Conservation (phyloP, 768 basidiomycete genomes). For the Mycena latifolia region DNA sequence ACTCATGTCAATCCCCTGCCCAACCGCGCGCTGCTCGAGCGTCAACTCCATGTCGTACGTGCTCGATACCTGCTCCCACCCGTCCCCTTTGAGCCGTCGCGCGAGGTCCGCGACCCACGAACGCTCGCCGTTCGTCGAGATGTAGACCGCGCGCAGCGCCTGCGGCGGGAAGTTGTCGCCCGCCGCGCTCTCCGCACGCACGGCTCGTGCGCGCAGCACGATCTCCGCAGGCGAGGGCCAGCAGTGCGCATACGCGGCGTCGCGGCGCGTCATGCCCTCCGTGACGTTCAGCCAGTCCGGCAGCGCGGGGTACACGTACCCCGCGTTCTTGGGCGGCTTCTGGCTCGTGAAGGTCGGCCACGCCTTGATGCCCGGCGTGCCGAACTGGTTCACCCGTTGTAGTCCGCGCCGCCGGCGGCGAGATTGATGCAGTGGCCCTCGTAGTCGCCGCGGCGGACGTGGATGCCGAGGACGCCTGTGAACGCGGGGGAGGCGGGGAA, state of each 20-base stretch:
- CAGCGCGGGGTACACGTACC: slow-evolving; percentile 51
- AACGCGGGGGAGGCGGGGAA: slow-evolving; percentile 17
- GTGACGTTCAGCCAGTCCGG: slow-evolving; percentile 41
- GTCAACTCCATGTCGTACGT: slow-evolving; percentile 55
- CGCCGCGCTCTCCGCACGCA: slow-evolving; percentile 35
- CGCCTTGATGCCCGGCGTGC: background rate
- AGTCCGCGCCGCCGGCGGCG: background rate
- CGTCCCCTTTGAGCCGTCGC: slow-evolving; percentile 44
- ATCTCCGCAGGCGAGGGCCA: slow-evolving; percentile 57
- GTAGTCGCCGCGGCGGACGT: too few relatives aligned
- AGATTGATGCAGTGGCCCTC: slow-evolving; percentile 22
- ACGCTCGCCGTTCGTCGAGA: slow-evolving; percentile 59
- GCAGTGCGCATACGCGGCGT: slow-evolving; percentile 58
- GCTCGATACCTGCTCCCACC: slow-evolving; percentile 54
- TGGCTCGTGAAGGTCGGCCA: slow-evolving; percentile 28
- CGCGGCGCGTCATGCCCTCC: slow-evolving; percentile 43
- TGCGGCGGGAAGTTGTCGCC: slow-evolving; percentile 6
- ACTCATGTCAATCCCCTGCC: slow-evolving; percentile 63
- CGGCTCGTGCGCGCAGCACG: slow-evolving; percentile 49
- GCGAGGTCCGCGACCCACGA: slow-evolving; percentile 56
- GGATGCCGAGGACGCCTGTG: slow-evolving; percentile 22
- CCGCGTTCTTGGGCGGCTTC: too few relatives aligned
- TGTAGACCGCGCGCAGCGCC: slow-evolving; percentile 53
- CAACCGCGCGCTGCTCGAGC: slow-evolving; percentile 57
- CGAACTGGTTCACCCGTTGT: slow-evolving; percentile 17